Evolutionary conservation across 108 stramenopile species (phyloP).

Genomic region (Pinguiococcus pyrenoidosus): DNA sequence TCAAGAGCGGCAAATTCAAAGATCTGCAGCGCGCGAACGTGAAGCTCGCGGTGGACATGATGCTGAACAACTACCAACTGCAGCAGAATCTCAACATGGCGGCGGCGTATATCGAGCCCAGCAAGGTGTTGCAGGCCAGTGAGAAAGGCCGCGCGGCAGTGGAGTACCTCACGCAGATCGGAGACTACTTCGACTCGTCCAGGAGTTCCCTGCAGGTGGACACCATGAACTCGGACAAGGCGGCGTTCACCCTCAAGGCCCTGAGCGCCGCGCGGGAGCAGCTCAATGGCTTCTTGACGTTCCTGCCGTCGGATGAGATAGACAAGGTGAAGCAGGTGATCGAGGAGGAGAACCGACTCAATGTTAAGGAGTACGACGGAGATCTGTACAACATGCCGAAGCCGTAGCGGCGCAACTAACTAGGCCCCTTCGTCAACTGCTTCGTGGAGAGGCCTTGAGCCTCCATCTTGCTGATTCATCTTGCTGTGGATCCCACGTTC

Average conservation of each 20-base stretch:
- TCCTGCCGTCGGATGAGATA: constrained; percentile 49
- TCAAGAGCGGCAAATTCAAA: constrained; percentile 66
- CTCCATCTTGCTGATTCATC: too few species aligned
- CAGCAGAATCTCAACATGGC: constrained; percentile 55
- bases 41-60: constrained; percentile 68
- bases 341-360: constrained; percentile 57
- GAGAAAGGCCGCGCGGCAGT: constrained; percentile 47
- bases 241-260: constrained; percentile 53
- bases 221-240: constrained; percentile 46
- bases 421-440: too few species aligned
- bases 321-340: constrained; percentile 36
- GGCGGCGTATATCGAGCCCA: constrained; percentile 39
- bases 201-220: constrained; percentile 62
- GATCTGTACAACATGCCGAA: too few species aligned
- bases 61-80: constrained; percentile 64
- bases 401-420: too few species aligned
- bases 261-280: constrained; percentile 42
- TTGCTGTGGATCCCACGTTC: too few species aligned
- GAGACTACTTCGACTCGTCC: constrained; percentile 71
- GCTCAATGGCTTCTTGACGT: constrained; percentile 59
- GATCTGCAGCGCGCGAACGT: constrained; percentile 71
- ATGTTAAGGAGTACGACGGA: constrained; percentile 64
- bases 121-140: constrained; percentile 28
- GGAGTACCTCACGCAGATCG: constrained; percentile 56
- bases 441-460: too few species aligned